Base-by-base conservation (phyloP, 1,284 basidiomycete genomes). In the Malassezia restricta region DNA sequence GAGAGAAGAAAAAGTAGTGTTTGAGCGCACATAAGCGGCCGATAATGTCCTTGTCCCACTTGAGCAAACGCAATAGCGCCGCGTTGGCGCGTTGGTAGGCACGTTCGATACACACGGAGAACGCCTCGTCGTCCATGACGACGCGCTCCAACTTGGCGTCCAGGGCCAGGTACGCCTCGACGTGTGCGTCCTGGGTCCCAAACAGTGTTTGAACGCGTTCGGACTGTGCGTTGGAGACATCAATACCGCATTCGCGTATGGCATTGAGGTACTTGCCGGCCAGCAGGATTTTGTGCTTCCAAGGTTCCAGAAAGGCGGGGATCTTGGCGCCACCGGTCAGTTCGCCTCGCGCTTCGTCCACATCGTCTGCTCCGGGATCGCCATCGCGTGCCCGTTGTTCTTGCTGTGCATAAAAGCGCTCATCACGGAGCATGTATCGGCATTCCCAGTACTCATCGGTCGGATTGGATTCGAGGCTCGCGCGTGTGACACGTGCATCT, bases 261-360 rank as follows among this genome's bases (percentile, higher is more conserved):
- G 70, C 69, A 28, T 73, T 73, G 43, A 73, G 63, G 37, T 73
- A 73, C 48, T 71, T 73, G 44, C 70, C 70, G 20, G 70, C 68
- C 12, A 70, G 54, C 31, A 73, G 40, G 47, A 73, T 70, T 59
- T 71, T 73, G 49, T 65, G 62, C 56, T 71, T 71, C 70, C 70
- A 73, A 6, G 67, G 62, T 54, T 71, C 64, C 39, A 73, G 59
- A 51, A 71, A 73, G 5, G 54, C 55, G 5, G 70, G 70, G n/a
- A 73, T 64, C 56, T 64, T 68, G 24, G 70, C 69, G 5, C 70
- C 70, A 20, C 69, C 70, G 0, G 70, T 73, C n/a, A 73, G 49
- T 24, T 66, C 81, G 2, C 80, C 64, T 77, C 84, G 50, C 9
- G 27, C 43, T 9, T 49, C 43, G 9, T 58, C 61, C 12, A 20